phyloP scores from a whole-genome alignment of 306 rosid genomes.

The Medicago ruthenica region DNA sequence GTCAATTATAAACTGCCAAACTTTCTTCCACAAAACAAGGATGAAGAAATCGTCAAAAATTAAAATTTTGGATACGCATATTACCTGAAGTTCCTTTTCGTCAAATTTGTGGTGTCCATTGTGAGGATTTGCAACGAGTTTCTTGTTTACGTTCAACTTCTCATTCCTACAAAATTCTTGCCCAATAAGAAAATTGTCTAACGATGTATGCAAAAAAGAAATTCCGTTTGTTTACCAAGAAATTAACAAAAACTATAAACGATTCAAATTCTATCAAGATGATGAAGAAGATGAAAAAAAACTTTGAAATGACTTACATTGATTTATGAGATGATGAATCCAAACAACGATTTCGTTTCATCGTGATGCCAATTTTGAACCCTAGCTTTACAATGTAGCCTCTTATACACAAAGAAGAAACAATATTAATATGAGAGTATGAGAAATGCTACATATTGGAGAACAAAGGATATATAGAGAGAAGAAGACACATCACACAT shows the following conservation, averaged over 20 bases:
- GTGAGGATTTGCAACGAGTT: constrained; percentile 10
- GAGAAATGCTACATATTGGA: neutral
- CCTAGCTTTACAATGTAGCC: neutral
- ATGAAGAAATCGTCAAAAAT: neutral
- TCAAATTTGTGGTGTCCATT: constrained; percentile 7
- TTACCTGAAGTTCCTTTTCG: constrained; percentile 45
- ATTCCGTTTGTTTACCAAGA: neutral
- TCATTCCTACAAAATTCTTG: constrained; percentile 38
- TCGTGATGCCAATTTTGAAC: neutral
- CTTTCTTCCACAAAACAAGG: neutral
- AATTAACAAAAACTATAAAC: neutral
- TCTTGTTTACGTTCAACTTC: constrained; percentile 19
- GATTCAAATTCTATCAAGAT: neutral
- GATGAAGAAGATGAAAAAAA: neutral
- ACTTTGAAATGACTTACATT: constrained; percentile 28
- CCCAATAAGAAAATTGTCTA: constrained; percentile 2
- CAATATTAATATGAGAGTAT: constrained; percentile 7
- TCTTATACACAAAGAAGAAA: neutral
- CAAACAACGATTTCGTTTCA: constrained; percentile 43
- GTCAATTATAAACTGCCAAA: neutral
- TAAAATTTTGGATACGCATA: neutral
- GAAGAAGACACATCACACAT: neutral
- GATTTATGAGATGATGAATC: constrained; percentile 28
- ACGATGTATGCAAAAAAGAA: neutral
- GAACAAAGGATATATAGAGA: neutral